Evolutionary conservation across 2,329 filamentous ascomycete genomes (phyloP).

Genomic region (Stemphylium vesicarium): DNA sequence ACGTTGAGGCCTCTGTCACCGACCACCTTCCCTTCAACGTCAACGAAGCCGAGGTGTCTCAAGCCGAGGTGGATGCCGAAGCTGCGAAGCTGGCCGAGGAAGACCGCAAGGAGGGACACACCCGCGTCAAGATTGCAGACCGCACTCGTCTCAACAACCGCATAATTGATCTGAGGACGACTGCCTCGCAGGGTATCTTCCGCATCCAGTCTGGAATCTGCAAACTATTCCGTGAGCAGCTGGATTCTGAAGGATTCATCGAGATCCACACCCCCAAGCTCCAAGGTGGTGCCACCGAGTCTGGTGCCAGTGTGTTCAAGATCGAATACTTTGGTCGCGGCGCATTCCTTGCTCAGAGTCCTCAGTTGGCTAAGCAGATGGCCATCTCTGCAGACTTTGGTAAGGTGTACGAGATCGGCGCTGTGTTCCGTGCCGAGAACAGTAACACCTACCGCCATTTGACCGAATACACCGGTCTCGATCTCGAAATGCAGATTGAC

Average conservation of each 20-base stretch:
- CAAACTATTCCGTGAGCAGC: conserved; percentile 76
- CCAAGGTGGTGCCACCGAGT: conserved; percentile 88
- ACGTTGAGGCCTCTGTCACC: conserved; percentile 66
- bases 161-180: conserved; percentile 84
- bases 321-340: conserved; percentile 88
- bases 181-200: conserved; percentile 85
- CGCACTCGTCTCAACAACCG: conserved; percentile 78
- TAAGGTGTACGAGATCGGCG: conserved; percentile 86
- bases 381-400: conserved; percentile 87
- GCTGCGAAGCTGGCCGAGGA: conserved; percentile 51
- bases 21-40: conserved; percentile 72
- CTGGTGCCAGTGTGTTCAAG: conserved; percentile 88
- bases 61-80: conserved; percentile 60
- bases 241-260: conserved; percentile 80
- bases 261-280: conserved; percentile 95
- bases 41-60: conserved; percentile 70
- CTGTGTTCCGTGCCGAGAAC: conserved; percentile 93
- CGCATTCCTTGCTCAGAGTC: conserved; percentile 89
- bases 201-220: conserved; percentile 82
- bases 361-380: conserved; percentile 93
- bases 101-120: conserved; percentile 62
- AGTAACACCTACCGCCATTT: conserved; percentile 94
- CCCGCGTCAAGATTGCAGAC: conserved; percentile 69
- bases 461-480: conserved; percentile 92
- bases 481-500: conserved; percentile 91